phyloP scores from a whole-genome alignment of 148 eudicot species.

The Hydrangea macrophylla region DNA sequence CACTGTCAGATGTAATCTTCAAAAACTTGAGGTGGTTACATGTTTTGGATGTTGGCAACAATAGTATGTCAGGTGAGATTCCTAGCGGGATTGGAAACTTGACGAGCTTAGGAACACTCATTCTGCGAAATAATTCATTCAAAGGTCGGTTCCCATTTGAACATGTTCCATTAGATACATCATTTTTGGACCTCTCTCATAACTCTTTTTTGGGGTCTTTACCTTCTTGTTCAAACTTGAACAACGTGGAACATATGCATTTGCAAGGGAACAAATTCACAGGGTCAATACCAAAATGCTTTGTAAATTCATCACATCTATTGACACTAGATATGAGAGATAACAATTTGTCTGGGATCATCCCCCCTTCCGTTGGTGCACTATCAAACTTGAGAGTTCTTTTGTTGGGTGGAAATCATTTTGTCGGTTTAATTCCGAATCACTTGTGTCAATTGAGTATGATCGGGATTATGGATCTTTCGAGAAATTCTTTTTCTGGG shows the following conservation, averaged over 20 bases:
- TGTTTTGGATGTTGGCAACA: neutral
- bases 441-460: slow-evolving; percentile 6
- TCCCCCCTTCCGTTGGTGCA: neutral
- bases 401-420: neutral
- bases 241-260: neutral
- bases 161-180: no score
- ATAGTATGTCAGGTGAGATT: neutral
- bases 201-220: no score
- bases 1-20: neutral
- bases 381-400: slow-evolving; percentile 4
- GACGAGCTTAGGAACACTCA: neutral
- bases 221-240: no score
- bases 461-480: slow-evolving; percentile 8
- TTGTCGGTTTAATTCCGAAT: neutral
- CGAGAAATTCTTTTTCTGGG: slow-evolving; percentile 6
- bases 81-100: neutral
- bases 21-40: no score
- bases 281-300: neutral
- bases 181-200: no score
- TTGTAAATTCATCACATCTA: slow-evolving; percentile 9
- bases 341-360: slow-evolving; percentile 8
- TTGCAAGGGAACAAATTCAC: slow-evolving; percentile 1
- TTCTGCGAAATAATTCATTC: no score
- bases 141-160: no score
- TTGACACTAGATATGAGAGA: slow-evolving; percentile 11